Percentiles rank a stretch among this genome's conserved stretches.
phyloP scores from a whole-genome alignment of 2,329 filamentous ascomycete species.

The Neofusicoccum umdonicola region DNA sequence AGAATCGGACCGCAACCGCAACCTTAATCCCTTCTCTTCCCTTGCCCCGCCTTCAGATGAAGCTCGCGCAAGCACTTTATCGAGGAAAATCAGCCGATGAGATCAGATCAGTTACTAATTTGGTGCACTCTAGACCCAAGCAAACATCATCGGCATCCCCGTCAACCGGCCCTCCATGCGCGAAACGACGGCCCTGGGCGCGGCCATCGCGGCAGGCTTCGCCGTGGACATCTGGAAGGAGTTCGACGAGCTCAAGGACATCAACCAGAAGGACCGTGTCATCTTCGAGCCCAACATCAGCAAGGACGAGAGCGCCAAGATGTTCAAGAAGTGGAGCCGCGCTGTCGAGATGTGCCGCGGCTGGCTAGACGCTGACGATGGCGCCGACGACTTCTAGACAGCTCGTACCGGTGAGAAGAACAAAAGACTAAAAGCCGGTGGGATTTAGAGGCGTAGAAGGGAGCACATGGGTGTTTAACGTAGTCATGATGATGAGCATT shows the following conservation, averaged over 20 bases:
- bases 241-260: slow-evolving; percentile 69
- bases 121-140: slow-evolving; percentile 62
- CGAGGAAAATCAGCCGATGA: neutral
- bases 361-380: slow-evolving; percentile 56
- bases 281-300: slow-evolving; percentile 68
- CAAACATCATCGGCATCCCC: slow-evolving; percentile 78
- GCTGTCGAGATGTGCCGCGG: slow-evolving; percentile 77
- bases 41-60: neutral
- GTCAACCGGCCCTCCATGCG: slow-evolving; percentile 84
- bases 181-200: slow-evolving; percentile 84
- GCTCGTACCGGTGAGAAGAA: neutral
- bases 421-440: neutral
- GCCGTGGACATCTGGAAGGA: slow-evolving; percentile 75
- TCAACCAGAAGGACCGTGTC: slow-evolving; percentile 68
- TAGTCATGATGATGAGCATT: slow-evolving; percentile 11
- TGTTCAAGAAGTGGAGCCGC: slow-evolving; percentile 71
- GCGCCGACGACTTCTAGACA: slow-evolving; percentile 9
- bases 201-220: slow-evolving; percentile 85
- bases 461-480: neutral
- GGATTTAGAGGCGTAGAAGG: neutral
- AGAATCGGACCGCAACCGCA: slow-evolving; percentile 10
- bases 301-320: slow-evolving; percentile 56
- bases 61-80: neutral
- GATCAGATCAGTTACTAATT: neutral
- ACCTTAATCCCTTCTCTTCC: slow-evolving; percentile 7